Evolutionary conservation across 306 rosid species (phyloP), one percentile per base, ranked within the genome.

Genomic region (Hippophae gyantsensis): DNA sequence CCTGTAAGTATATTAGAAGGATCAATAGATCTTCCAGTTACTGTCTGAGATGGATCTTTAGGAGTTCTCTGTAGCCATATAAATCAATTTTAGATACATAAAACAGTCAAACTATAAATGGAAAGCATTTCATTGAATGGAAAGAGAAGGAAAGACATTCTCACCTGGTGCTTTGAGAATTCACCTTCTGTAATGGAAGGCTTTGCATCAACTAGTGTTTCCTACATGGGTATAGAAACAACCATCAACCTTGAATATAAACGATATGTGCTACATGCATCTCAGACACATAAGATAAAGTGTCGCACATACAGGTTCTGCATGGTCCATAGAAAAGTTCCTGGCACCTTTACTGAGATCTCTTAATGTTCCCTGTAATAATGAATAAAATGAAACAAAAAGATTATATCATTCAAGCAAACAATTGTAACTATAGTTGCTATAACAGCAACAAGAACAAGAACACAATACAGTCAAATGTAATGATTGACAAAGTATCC

Each of bases 281-380:
- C 40, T 61, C 57, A 48, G 57, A 62, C 6, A 49, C 56, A n/a
- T 23, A 8, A 52, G 9, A 51, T 42, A 44, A 59, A 48, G 66
- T 54, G 62, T 54, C 56, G 56, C 56, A 77, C 92, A 57, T 78
- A 92, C 98, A 72, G 58, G 78, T 76, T 82, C 93, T 44, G 68
- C 65, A 69, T 81, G 90, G 67, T 82, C 94, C 53, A 72, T 47
- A 51, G 86, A 74, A 52, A 71, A 69, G 72, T 68, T 87, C 70
- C 89, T 85, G 56, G 87, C 95, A 44, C 98, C 89, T 82, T 92
- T 92, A 27, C 83, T 87, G 82, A 87, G 96, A 83, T 87, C 98
- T 80, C 96, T 87, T 60, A 92, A 73, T 47, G 95, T 87, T 51
- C 98, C 98, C 98, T 92, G 86, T 48, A 79, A 71, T 54, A 76